Evolutionary conservation across 1,284 basidiomycete genomes (phyloP), one percentile per base, ranked within the genome.

Genomic region (Cerrena zonata): DNA sequence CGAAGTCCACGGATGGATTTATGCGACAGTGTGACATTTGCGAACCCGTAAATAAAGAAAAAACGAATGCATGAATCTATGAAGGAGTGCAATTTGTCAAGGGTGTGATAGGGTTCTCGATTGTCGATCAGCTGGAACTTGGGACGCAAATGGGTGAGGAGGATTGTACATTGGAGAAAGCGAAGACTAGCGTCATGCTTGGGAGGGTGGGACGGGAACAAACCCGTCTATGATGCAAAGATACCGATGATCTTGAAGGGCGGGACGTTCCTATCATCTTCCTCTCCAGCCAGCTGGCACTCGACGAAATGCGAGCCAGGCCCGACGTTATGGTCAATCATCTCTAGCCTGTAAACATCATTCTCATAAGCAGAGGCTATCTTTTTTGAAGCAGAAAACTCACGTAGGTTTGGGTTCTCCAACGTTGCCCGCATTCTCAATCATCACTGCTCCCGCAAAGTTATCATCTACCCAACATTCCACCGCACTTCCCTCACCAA

Each of bases 391-490:
- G 56, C 50, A 53, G 41, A 55, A 26, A 13, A 79, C 85, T 53
- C 65, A 87, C 85, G 72, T 68, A 40, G 84, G 75, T 26, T 68
- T 74, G 1, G 76, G 59, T 48, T 76, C 74, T 2, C 60, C 66
- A 4, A 80, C 67, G 47, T 80, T 72, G 1, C 71, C 82, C 4
- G 77, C 77, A 63, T 89, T 89, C 62, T 79, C 76, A 51, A 89
- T 73, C 7, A 76, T 69, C 53, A 78, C 80, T 45, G 81, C 79
- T 27, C 84, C 80, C 11, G 57, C 54, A 59, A 81, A 74, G 61
- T 91, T 91, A 63, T 91, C 86, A 64, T 90, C 89, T 40, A 92
- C 91, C 90, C 89, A 93, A 60, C 91, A 93, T 61, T 86, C 78
- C 1, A 90, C 70, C 44, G 78, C 76, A 56, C 82, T 86, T 10